These are phyloP conservation scores for Halteria grandinella DNA, from an alignment of 73 alveolate genomes.

Conservation along the genomic window DNA sequence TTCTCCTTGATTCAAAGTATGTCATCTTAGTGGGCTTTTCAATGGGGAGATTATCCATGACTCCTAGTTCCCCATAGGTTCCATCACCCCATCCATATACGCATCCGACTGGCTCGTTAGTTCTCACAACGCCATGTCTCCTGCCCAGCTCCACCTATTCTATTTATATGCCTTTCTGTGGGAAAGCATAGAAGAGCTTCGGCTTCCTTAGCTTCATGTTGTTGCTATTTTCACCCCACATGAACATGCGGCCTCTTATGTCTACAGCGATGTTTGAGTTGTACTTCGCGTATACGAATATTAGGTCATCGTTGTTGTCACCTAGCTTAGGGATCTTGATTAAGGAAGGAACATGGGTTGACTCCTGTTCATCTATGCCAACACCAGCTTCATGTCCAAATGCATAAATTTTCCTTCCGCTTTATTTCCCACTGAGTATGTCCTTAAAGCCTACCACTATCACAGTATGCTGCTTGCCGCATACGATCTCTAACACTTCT, in stretches of 20 bases:
- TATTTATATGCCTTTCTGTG: neutral
- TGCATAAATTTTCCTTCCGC: neutral
- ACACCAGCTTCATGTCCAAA: slow-evolving; percentile 40
- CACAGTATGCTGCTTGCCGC: slow-evolving; percentile 30
- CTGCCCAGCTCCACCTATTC: slow-evolving; percentile 22
- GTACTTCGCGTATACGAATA: slow-evolving; percentile 1
- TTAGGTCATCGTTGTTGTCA: slow-evolving; percentile 4
- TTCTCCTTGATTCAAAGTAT: neutral
- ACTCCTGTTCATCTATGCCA: neutral
- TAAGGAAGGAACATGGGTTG: slow-evolving; percentile 20
- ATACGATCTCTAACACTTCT: neutral
- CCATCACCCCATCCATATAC: slow-evolving; percentile 63
- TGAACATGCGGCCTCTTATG: neutral
- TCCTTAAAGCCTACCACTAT: neutral
- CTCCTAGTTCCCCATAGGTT: slow-evolving; percentile 61
- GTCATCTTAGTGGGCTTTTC: slow-evolving; percentile 11
- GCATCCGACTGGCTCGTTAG: slow-evolving; percentile 4
- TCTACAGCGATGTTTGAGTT: slow-evolving; percentile 7
- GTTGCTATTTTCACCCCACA: slow-evolving; percentile 49
- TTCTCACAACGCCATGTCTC: slow-evolving; percentile 43
- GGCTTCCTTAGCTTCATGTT: slow-evolving; percentile 37
- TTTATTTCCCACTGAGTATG: neutral
- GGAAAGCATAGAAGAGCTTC: slow-evolving; percentile 2
- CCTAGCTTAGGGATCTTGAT: slow-evolving; percentile 1
- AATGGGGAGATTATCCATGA: neutral